phyloP scores from a whole-genome alignment of 768 basidiomycete genomes.

The Tylopilus subfusipes region DNA sequence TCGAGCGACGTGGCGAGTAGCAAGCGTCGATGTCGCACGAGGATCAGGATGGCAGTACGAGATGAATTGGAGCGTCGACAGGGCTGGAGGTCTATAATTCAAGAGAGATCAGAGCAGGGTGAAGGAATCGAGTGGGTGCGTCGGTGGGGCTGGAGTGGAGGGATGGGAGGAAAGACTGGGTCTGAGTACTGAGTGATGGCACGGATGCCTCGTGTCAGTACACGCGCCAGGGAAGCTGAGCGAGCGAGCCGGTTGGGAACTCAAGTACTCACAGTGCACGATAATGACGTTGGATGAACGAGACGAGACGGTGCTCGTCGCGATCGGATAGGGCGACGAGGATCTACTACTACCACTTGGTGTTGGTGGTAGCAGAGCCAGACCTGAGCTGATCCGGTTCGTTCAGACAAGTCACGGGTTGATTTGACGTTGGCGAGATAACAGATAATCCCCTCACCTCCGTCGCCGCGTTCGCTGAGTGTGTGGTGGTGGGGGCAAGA shows the following conservation, averaged over 20 bases:
- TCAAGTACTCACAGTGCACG: too few relatives aligned
- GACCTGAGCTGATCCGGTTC: neutral
- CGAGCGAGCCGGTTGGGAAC: neutral
- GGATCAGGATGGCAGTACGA: neutral
- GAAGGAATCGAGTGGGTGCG: too few relatives aligned
- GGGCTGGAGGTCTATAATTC: too few relatives aligned
- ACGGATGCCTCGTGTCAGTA: conserved; percentile 53
- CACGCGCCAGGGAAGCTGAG: conserved; percentile 41
- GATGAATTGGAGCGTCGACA: too few relatives aligned
- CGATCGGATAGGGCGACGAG: too few relatives aligned
- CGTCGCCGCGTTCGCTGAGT: neutral
- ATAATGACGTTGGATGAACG: too few relatives aligned
- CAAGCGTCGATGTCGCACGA: conserved; percentile 1
- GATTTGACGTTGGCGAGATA: neutral
- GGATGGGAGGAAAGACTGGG: conserved; percentile 20
- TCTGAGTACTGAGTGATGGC: conserved; percentile 44
- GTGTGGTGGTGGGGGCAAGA: neutral
- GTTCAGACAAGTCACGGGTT: neutral
- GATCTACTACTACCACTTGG: neutral
- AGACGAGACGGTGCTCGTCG: too few relatives aligned
- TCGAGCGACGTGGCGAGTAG: conserved; percentile 10
- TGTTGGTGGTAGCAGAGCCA: neutral
- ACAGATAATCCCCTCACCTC: neutral
- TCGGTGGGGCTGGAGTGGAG: conserved; percentile 7
- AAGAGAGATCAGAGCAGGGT: too few relatives aligned